Percentiles rank a stretch among this genome's conserved stretches.
Evolutionary conservation across 1,139 yeast species (phyloP).

Genomic region (Pichia sp.): DNA sequence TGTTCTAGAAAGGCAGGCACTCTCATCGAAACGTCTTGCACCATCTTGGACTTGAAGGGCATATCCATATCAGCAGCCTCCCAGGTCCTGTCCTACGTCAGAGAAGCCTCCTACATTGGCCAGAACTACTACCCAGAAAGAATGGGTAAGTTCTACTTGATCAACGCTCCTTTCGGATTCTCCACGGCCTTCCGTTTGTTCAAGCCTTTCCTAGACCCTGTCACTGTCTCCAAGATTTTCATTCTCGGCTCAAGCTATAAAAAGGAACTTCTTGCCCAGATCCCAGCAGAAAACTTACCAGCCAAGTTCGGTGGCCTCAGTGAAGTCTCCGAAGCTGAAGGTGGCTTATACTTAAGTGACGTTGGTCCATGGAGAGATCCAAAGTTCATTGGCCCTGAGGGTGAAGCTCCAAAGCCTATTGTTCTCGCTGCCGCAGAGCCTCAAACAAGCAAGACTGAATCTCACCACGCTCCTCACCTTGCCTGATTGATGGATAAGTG

Average conservation of each 20-base stretch:
- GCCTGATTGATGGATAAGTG: not conserved
- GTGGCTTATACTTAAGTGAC: constrained; percentile 84
- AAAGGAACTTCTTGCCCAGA: constrained; percentile 81
- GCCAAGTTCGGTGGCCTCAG: constrained; percentile 84
- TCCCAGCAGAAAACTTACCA: constrained; percentile 91
- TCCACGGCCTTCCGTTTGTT: constrained; percentile 87
- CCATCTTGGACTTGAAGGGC: constrained; percentile 92
- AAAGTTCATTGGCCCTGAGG: constrained; percentile 78
- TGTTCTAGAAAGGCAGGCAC: constrained; percentile 78
- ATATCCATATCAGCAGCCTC: constrained; percentile 80
- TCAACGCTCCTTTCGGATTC: constrained; percentile 97
- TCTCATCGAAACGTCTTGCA: constrained; percentile 92
- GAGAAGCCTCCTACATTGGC: constrained; percentile 90
- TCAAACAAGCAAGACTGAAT: not conserved
- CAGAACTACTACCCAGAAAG: constrained; percentile 99
- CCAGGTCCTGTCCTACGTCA: constrained; percentile 81
- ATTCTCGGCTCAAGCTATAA: constrained; percentile 77
- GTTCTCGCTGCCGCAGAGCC: not conserved
- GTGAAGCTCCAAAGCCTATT: constrained; percentile 58
- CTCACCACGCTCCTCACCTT: not conserved
- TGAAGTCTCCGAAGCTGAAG: constrained; percentile 57
- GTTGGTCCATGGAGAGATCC: constrained; percentile 97
- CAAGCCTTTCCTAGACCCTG: constrained; percentile 94
- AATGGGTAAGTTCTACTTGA: constrained; percentile 95
- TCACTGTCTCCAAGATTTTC: constrained; percentile 93